phyloP scores from a whole-genome alignment of 1,284 basidiomycete genomes.

The Leccinum pallidistipes region DNA sequence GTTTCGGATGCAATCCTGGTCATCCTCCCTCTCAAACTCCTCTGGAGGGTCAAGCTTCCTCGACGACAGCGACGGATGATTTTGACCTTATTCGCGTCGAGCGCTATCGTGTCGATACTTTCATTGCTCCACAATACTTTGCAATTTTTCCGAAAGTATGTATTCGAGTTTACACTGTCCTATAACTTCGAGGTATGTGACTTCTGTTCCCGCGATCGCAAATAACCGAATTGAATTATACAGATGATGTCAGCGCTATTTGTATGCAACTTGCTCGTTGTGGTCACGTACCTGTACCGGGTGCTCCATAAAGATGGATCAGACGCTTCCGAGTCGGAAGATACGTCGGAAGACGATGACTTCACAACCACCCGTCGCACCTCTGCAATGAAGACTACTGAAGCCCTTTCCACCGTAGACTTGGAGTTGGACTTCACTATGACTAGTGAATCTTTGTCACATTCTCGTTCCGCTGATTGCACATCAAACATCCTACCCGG shows the following conservation, averaged over 20 bases:
- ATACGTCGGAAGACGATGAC: background rate
- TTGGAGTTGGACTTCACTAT: background rate
- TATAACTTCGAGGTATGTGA: background rate
- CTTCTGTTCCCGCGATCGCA: background rate
- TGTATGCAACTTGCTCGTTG: background rate
- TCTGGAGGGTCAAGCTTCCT: background rate
- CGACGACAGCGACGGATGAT: background rate
- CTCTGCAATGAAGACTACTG: background rate
- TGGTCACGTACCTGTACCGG: background rate
- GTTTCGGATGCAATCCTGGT: background rate
- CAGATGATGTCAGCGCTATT: background rate
- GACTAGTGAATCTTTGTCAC: background rate
- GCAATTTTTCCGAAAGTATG: background rate
- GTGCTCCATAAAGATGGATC: background rate
- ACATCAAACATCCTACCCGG: background rate
- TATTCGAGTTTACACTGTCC: background rate
- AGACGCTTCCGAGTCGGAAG: background rate
- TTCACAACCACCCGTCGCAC: background rate
- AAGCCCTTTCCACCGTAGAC: background rate
- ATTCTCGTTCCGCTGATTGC: background rate
- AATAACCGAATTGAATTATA: background rate
- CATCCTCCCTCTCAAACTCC: background rate
- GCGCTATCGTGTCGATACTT: background rate
- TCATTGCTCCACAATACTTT: background rate
- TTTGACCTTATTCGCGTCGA: background rate